Base-by-base conservation (phyloP, 2,329 filamentous ascomycete species). In the Colletotrichum musicola region DNA sequence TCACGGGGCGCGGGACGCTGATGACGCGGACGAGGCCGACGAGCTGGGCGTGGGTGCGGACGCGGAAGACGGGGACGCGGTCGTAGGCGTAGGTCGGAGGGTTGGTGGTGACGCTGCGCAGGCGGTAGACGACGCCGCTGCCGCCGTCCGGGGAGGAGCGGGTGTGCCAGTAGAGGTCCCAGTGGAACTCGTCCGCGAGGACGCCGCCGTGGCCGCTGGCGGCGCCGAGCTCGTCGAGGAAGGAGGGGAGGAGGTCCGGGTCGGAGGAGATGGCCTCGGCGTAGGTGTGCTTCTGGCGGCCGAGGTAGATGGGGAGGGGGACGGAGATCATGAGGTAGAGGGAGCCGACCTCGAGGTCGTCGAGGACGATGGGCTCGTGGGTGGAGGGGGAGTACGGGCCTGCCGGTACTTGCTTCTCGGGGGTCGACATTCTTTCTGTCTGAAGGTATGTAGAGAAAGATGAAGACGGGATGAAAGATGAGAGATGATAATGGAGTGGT, bases 151-250 rank as follows among this genome's bases (percentile, higher is more conserved):
- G 68, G 25, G 69, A 68, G 22, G 71, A 67, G 49, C 47, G 59
- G 4, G 74, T 74, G 59, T 80, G 76, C 69, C 74, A 78, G 71
- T 80, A 81, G 54, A 81, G 63, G n/a, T 77, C 78, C 79, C 78
- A 80, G 71, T 74, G 72, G 54, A 81, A 80, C 50, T 80, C 75
- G 46, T 77, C 75, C 6, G 68, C 4, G 65, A 73, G 20, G 69
- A 58, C 22, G 22, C 22, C 30, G 22, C 72, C 71, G 38, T 72
- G 53, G 6, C 22, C 22, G 22, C 4, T 25, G 22, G 73, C 53
- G n/a, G 71, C 71, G 20, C 46, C 61, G 12, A 69, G 70, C 25
- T 76, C 72, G 49, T 76, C 70, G 4, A 61, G 66, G 20, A 35
- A 27, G 50, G 40, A 53, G n/a, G 58, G 68, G 6, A 69, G 58